phyloP scores from a whole-genome alignment of 1,284 basidiomycete species.

The Ganoderma meredithae region DNA sequence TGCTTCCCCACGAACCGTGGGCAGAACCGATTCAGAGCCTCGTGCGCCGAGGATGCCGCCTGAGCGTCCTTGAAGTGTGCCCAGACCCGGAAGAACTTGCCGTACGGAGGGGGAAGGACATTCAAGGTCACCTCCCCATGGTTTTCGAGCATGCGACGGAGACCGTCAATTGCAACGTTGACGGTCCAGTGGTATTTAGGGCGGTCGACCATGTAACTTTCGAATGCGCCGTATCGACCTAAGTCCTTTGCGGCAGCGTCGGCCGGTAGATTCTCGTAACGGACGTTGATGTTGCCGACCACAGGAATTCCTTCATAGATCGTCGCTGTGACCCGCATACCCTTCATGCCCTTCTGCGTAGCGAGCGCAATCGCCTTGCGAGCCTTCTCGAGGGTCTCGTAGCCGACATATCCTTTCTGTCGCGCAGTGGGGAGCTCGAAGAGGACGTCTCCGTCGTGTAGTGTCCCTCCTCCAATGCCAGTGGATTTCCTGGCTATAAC shows the following conservation, averaged over 20 bases:
- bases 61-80: constrained; percentile 56
- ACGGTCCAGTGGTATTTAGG: constrained; percentile 54
- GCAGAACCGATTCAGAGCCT: constrained; percentile 51
- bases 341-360: constrained; percentile 44
- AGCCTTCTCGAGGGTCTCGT: constrained; percentile 54
- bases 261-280: constrained; percentile 59
- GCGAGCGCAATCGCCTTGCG: constrained; percentile 52
- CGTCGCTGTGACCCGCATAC: constrained; percentile 50
- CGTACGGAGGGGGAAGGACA: constrained; percentile 57
- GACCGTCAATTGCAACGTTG: constrained; percentile 45
- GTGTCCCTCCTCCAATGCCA: constrained; percentile 41
- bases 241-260: constrained; percentile 50
- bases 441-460: constrained; percentile 58
- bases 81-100: constrained; percentile 58
- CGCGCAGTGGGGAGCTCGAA: constrained; percentile 54
- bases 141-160: constrained; percentile 50
- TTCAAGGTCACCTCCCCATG: constrained; percentile 54
- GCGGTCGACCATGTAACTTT: constrained; percentile 34
- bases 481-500: constrained; percentile 47
- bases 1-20: constrained; percentile 52
- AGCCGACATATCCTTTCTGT: constrained; percentile 65
- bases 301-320: constrained; percentile 63
- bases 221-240: constrained; percentile 47
- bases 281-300: constrained; percentile 62
- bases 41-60: constrained; percentile 58